Evolutionary conservation across 1,284 basidiomycete genomes (phyloP).

Genomic region (Leccinum griseonigrum): DNA sequence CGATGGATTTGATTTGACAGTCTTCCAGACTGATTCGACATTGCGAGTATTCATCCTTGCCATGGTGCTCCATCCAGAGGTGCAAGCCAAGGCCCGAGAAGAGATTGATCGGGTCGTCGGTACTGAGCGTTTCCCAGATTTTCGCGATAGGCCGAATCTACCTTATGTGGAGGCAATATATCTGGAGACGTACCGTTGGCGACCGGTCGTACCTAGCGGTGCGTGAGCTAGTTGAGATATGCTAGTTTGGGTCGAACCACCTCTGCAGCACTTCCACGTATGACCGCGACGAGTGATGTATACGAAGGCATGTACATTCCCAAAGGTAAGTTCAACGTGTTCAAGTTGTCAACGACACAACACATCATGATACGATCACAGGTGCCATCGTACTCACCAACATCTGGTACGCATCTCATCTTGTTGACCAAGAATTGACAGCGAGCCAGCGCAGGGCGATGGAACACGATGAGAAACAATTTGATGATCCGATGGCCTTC

Average conservation of each 20-base stretch:
- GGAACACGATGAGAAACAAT: constrained; percentile 20
- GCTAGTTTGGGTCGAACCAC: not conserved
- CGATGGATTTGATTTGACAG: not conserved
- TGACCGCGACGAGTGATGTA: constrained; percentile 24
- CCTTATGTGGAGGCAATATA: constrained; percentile 30
- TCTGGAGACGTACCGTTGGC: constrained; percentile 27
- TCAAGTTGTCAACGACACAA: not conserved
- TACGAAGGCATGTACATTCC: constrained; percentile 33
- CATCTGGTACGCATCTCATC: constrained; percentile 22
- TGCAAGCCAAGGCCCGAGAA: constrained; percentile 24
- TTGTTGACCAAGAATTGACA: not conserved
- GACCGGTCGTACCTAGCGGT: constrained; percentile 23
- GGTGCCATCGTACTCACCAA: constrained; percentile 26
- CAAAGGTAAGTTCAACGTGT: constrained; percentile 21
- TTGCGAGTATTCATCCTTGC: constrained; percentile 27
- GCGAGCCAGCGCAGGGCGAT: constrained; percentile 22
- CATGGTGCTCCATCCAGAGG: constrained; percentile 32
- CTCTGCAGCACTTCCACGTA: constrained; percentile 27
- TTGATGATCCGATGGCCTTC: constrained; percentile 22
- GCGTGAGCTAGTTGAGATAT: not conserved
- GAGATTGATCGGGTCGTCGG: constrained; percentile 31
- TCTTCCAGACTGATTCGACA: constrained; percentile 14
- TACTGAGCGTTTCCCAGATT: constrained; percentile 24
- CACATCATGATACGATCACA: constrained; percentile 3
- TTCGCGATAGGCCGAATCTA: constrained; percentile 21